Evolutionary conservation across 2,329 filamentous ascomycete species (phyloP).

Genomic region (Penicillium sp.): DNA sequence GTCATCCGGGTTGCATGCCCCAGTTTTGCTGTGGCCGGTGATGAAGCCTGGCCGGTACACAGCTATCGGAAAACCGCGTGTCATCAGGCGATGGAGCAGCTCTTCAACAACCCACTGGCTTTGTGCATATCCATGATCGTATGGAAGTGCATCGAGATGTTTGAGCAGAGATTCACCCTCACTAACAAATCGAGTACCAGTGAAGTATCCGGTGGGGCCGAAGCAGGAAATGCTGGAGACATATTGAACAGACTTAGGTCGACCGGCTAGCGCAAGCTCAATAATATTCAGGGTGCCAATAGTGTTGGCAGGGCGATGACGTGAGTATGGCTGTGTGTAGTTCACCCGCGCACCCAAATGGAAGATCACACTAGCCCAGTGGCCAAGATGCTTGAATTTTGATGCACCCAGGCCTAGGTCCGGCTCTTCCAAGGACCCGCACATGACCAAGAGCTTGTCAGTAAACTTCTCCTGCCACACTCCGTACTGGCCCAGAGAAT

Average conservation of each 20-base stretch:
- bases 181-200: too few species aligned
- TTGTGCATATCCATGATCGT: conserved; percentile 82
- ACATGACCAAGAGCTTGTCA: background rate
- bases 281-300: conserved; percentile 71
- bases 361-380: conserved; percentile 67
- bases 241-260: conserved; percentile 25
- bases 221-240: conserved; percentile 19
- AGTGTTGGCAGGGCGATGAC: conserved; percentile 70
- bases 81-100: conserved; percentile 71
- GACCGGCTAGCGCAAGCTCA: conserved; percentile 59
- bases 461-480: conserved; percentile 3
- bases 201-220: too few species aligned
- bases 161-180: too few species aligned
- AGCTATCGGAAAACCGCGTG: conserved; percentile 68
- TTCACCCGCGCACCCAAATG: conserved; percentile 76
- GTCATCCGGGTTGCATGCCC: conserved; percentile 72
- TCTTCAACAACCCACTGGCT: conserved; percentile 74
- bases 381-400: conserved; percentile 28
- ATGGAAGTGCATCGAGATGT: conserved; percentile 23
- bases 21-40: conserved; percentile 66
- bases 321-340: conserved; percentile 73
- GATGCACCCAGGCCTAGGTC: conserved; percentile 51
- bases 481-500: conserved; percentile 4
- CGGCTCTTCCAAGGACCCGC: conserved; percentile 56
- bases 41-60: conserved; percentile 81